A percentile compares a stretch with the other conserved stretches of the same genome.
phyloP scores from a whole-genome alignment of 768 basidiomycete genomes.

The Lentinula sp. region DNA sequence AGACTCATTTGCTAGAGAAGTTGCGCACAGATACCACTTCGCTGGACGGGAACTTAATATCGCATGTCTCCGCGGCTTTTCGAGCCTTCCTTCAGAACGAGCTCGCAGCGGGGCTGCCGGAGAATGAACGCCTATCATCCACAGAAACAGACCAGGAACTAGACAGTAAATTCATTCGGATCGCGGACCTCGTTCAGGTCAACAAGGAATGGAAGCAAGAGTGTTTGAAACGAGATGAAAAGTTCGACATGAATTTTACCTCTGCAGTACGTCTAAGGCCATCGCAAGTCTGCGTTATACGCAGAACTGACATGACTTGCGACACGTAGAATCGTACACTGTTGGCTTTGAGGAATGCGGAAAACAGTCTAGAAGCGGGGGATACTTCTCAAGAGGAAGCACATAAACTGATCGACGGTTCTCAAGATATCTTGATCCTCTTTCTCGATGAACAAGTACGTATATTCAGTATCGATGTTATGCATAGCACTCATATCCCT shows the following conservation, averaged over 20 bases:
- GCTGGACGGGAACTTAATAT: conserved; percentile 54
- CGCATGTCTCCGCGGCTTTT: conserved; percentile 59
- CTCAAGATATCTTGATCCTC: conserved; percentile 70
- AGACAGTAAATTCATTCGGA: conserved; percentile 47
- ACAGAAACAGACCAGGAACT: conserved; percentile 35
- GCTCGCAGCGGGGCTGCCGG: conserved; percentile 58
- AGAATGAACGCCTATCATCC: conserved; percentile 31
- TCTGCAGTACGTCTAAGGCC: conserved; percentile 54
- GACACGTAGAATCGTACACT: conserved; percentile 39
- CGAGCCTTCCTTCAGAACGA: conserved; percentile 52
- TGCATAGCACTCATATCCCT: conserved; percentile 6
- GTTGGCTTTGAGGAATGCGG: conserved; percentile 48
- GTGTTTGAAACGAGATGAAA: conserved; percentile 77
- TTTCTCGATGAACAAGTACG: conserved; percentile 71
- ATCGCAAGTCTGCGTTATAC: neutral
- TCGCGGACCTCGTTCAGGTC: conserved; percentile 44
- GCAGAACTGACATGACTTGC: conserved; percentile 1
- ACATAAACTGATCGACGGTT: conserved; percentile 58
- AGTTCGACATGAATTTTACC: conserved; percentile 84
- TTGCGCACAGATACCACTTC: conserved; percentile 48
- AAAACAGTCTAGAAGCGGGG: conserved; percentile 33
- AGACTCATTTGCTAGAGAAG: conserved; percentile 61
- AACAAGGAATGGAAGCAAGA: conserved; percentile 57
- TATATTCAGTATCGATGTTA: conserved; percentile 6
- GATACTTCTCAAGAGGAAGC: conserved; percentile 37